Percentiles rank a stretch among this genome's conserved stretches.
Conservation (phyloP, 140 eudicot genomes). For the Bidens hawaiensis region DNA sequence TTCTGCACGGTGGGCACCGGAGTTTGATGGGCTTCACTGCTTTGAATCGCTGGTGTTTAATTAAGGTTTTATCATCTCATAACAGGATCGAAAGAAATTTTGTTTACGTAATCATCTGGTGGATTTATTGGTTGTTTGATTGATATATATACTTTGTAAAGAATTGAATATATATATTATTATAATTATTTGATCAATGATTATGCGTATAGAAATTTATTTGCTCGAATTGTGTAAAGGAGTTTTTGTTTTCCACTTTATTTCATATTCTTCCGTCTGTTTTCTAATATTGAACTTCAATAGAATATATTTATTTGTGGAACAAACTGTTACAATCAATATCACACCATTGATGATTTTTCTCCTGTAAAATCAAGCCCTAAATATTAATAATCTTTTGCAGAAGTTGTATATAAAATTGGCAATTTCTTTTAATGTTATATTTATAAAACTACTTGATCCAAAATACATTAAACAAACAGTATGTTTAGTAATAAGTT, state of each 20-base stretch:
- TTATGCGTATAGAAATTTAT: neutral
- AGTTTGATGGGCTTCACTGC: slow-evolving; percentile 51
- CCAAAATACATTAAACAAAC: too few relatives aligned
- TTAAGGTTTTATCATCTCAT: neutral
- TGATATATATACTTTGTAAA: neutral
- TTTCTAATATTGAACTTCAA: neutral
- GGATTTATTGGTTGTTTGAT: neutral
- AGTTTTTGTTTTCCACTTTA: neutral
- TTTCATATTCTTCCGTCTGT: neutral
- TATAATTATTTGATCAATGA: too few relatives aligned
- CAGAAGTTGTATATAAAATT: too few relatives aligned
- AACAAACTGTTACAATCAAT: neutral
- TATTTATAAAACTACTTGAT: too few relatives aligned
- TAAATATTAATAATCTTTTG: too few relatives aligned
- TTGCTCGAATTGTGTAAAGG: neutral
- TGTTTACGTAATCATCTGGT: too few relatives aligned
- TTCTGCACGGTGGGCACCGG: slow-evolving; percentile 41
- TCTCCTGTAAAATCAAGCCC: too few relatives aligned
- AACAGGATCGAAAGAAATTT: slow-evolving; percentile 10
- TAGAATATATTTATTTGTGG: neutral
- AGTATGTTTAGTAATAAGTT: too few relatives aligned
- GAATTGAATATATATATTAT: neutral
- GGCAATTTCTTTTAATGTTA: too few relatives aligned
- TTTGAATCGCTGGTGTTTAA: slow-evolving; percentile 42
- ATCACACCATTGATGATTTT: too few relatives aligned